Conservation (phyloP, 768 basidiomycete genomes). For the Lentinula detonsa region DNA sequence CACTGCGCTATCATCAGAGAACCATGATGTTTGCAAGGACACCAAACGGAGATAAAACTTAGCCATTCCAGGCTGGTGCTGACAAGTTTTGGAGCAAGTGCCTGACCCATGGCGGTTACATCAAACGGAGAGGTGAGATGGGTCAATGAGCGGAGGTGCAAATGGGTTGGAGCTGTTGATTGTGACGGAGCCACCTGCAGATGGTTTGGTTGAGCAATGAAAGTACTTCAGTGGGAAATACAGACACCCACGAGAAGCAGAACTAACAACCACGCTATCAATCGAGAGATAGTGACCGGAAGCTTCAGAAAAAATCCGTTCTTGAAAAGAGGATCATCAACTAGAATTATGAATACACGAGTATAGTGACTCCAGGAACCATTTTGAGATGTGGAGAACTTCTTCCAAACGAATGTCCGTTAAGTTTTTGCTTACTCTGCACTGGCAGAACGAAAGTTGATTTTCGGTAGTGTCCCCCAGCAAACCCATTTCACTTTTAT, state of each 20-base stretch:
- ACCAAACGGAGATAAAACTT: no score
- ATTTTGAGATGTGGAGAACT: slow-evolving; percentile 16
- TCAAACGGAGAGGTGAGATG: slow-evolving; percentile 17
- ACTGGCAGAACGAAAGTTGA: slow-evolving; percentile 14
- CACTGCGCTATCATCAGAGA: no score
- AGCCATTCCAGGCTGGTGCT: no score
- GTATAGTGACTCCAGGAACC: slow-evolving; percentile 10
- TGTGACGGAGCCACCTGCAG: slow-evolving; percentile 18
- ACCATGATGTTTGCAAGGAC: no score
- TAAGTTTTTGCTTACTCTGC: slow-evolving; percentile 16
- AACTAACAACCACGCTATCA: slow-evolving; percentile 4
- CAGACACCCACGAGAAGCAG: slow-evolving; percentile 9
- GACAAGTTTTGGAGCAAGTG: no score
- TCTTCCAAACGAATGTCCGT: slow-evolving; percentile 12
- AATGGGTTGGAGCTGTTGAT: slow-evolving; percentile 22
- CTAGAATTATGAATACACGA: no score
- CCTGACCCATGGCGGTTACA: background rate
- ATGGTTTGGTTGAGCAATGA: background rate
- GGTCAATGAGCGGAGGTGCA: slow-evolving; percentile 20
- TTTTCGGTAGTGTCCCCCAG: slow-evolving; percentile 14
- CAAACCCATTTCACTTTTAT: slow-evolving; percentile 14
- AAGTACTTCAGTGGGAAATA: background rate
- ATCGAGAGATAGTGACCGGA: slow-evolving; percentile 11
- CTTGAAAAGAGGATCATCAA: background rate
- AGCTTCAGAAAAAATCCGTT: slow-evolving; percentile 1